Percentiles rank a stretch among this genome's conserved stretches.
These are phyloP conservation scores for Sphaerostilbella broomeana DNA, from an alignment of 2,329 filamentous ascomycete genomes.

Conservation along the genomic window DNA sequence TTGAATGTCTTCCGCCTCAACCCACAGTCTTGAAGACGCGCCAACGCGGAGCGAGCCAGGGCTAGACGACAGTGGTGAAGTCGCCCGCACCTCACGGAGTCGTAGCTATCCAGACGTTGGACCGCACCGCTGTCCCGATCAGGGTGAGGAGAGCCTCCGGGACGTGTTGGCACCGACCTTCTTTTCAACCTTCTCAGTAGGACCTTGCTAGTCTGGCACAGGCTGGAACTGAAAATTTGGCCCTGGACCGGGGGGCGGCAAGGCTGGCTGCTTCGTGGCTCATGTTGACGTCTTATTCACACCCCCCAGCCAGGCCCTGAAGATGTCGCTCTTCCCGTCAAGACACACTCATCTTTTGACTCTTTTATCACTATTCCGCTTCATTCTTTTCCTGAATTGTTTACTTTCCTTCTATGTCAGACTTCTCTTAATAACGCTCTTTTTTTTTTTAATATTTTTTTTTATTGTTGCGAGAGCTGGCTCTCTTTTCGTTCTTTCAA, in stretches of 20 bases:
- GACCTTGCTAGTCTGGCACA: constrained; percentile 15
- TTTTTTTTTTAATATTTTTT: not conserved
- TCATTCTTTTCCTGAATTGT: not conserved
- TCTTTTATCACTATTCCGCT: constrained; percentile 1
- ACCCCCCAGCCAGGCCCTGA: constrained; percentile 8
- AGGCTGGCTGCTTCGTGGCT: constrained; percentile 7
- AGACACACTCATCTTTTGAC: constrained; percentile 3
- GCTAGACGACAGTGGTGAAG: too few species aligned
- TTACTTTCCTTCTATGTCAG: constrained; percentile 6
- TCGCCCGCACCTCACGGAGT: too few species aligned
- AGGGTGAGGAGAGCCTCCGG: too few species aligned
- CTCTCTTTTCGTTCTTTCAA: constrained; percentile 10
- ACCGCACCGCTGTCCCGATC: too few species aligned
- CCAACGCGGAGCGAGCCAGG: too few species aligned
- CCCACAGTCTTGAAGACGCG: not conserved
- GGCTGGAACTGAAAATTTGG: constrained; percentile 17
- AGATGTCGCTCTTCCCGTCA: constrained; percentile 12
- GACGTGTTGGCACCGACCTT: constrained; percentile 12
- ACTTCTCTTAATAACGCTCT: constrained; percentile 10
- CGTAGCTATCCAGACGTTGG: too few species aligned
- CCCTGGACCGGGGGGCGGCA: constrained; percentile 4
- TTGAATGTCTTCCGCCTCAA: too few species aligned
- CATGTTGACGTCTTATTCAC: constrained; percentile 10
- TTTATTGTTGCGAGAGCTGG: constrained; percentile 8
- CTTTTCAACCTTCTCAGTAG: constrained; percentile 16